Percentiles rank a stretch among this genome's conserved stretches.
Evolutionary conservation across 306 rosid genomes (phyloP).

Genomic region (Begonia peltatifolia): DNA sequence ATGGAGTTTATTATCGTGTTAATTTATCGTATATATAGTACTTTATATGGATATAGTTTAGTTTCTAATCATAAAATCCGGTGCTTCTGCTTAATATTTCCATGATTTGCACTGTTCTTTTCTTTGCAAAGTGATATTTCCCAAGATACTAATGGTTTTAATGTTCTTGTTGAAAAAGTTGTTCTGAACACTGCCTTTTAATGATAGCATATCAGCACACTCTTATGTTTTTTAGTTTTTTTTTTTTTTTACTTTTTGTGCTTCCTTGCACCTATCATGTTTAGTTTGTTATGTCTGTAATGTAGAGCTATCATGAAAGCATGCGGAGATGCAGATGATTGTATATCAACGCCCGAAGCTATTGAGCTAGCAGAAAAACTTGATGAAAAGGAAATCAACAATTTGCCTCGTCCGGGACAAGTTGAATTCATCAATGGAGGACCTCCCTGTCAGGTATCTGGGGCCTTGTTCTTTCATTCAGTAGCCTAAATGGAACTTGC

Average conservation of each 20-base stretch:
- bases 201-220: too few relatives aligned
- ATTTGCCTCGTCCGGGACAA: conserved; percentile 77
- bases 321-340: conserved; percentile 80
- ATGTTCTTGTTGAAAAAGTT: too few relatives aligned
- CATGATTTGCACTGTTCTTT: too few relatives aligned
- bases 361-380: conserved; percentile 52
- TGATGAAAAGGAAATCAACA: conserved; percentile 35
- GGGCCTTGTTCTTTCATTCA: not conserved
- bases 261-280: too few relatives aligned
- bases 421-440: conserved; percentile 98
- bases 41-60: too few relatives aligned
- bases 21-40: too few relatives aligned
- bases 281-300: conserved; percentile 11
- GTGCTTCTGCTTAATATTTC: too few relatives aligned
- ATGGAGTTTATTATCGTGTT: not conserved
- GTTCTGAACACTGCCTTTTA: too few relatives aligned
- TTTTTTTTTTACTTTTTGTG: not conserved
- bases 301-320: conserved; percentile 85
- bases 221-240: not conserved
- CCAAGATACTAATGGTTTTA: too few relatives aligned
- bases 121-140: too few relatives aligned
- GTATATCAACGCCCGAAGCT: conserved; percentile 75
- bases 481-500: too few relatives aligned
- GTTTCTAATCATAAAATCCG: too few relatives aligned
- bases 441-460: conserved; percentile 86